Evolutionary conservation across 192 early-diverging fungal genomes (phyloP).

Genomic region (Backusella psychrophila): DNA sequence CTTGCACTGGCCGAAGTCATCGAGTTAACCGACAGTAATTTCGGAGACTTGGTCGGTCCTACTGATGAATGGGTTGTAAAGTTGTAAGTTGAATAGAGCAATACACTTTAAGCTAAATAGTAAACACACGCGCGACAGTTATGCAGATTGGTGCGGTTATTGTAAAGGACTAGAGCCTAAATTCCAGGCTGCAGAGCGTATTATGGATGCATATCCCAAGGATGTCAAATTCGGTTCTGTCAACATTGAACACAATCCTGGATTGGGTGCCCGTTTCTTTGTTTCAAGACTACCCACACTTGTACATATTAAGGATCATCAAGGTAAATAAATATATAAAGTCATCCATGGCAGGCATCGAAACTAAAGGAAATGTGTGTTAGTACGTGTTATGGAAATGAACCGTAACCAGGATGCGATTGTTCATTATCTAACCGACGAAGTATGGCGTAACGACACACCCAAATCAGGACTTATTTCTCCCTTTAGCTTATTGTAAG

Average conservation of each 20-base stretch:
- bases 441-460: slow-evolving; percentile 8
- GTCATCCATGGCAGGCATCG: no score
- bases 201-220: background rate
- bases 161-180: slow-evolving; percentile 21
- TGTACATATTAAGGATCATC: slow-evolving; percentile 32
- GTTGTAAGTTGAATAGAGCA: slow-evolving; percentile 19
- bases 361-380: background rate
- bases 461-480: slow-evolving; percentile 18
- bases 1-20: background rate
- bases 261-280: slow-evolving; percentile 32
- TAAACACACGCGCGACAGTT: slow-evolving; percentile 1
- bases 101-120: background rate
- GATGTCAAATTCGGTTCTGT: slow-evolving; percentile 21
- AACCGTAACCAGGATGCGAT: background rate
- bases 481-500: slow-evolving; percentile 25
- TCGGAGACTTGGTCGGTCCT: slow-evolving; percentile 10
- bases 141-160: slow-evolving; percentile 33
- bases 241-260: slow-evolving; percentile 31
- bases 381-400: slow-evolving; percentile 4
- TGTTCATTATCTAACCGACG: background rate
- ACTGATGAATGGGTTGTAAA: slow-evolving; percentile 27
- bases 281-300: slow-evolving; percentile 30
- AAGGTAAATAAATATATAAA: slow-evolving; percentile 15
- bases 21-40: slow-evolving; percentile 19
- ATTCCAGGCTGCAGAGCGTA: slow-evolving; percentile 14